Evolutionary conservation across 805 yeast genomes (phyloP), one percentile per base, ranked within the genome.

Genomic region (Lachancea lanzarotensis): DNA sequence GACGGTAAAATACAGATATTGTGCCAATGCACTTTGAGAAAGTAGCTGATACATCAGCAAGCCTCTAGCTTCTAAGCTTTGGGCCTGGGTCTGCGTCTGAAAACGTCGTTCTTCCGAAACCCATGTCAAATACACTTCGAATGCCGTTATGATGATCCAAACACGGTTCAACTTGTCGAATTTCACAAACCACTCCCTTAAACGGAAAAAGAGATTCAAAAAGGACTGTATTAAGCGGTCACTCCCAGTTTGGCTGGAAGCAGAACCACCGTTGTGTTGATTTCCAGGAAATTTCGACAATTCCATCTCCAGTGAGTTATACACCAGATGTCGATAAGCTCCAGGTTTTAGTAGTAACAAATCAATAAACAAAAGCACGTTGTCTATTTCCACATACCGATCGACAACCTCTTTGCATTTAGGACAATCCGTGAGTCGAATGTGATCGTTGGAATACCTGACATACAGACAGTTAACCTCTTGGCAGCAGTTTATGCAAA

Each of bases 71-170:
- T 55, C 47, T 3, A 52, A 43, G 9, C 18, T 15, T 3, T 9
- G 11, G 3, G 35, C 12, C 11, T 26, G 31, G 9, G 12, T 15
- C 5, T 9, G 11, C 5, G 35, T 12, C 11, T 26, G 31, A 35
- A 57, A 56, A 45, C 72, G 75, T 52, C 76, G 79, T 62, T 91
- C 98, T 49, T 84, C 90, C 45, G 82, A 78, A 0, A 95, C 95
- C 98, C 98, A 93, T 1, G 79, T 81, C 42, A 93, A 64, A 60
- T 93, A 93, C 3, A 91, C 91, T 54, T 93, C 97, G 55, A 91
- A 88, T 13, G 93, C 71, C 0, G 85, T 68, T 43, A 84, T 71
- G 32, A 91, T 69, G 2, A 84, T 52, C 52, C 84, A 66, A 31
- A 84, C 64, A 26, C 91, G 65, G n/a, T 68, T 57, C 11, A 69